Conservation (phyloP, 1,139 yeast species). For the Kodamaea anthophila region DNA sequence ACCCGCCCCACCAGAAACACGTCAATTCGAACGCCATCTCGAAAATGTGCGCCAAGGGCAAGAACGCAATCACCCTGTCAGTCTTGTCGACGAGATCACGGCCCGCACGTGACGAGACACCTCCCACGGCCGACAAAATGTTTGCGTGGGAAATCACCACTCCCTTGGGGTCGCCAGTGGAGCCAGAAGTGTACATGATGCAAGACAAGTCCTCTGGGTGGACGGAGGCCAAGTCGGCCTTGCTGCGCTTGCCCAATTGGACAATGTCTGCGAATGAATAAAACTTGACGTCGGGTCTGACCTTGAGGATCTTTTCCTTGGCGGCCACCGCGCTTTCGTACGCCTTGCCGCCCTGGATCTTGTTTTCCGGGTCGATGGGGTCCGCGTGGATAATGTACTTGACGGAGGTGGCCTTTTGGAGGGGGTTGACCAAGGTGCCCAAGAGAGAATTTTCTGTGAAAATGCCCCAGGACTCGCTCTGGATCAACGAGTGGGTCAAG, state of each 20-base stretch:
- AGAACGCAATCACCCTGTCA: conserved; percentile 78
- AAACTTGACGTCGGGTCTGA: conserved; percentile 74
- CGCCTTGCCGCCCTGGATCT: conserved; percentile 55
- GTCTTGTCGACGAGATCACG: conserved; percentile 43
- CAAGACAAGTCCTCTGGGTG: conserved; percentile 74
- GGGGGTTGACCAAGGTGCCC: conserved; percentile 61
- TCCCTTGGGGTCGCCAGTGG: conserved; percentile 97
- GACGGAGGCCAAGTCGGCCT: conserved; percentile 38
- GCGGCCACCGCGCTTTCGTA: conserved; percentile 54
- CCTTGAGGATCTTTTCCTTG: conserved; percentile 48
- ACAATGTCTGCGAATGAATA: conserved; percentile 61
- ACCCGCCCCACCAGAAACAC: conserved; percentile 83
- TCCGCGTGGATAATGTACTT: conserved; percentile 71
- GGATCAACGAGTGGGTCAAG: conserved; percentile 74
- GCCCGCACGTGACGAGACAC: conserved; percentile 63
- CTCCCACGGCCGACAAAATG: conserved; percentile 78
- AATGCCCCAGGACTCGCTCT: conserved; percentile 72
- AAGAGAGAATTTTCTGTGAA: conserved; percentile 79
- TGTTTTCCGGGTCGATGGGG: conserved; percentile 53
- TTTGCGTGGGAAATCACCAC: conserved; percentile 79
- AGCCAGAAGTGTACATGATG: conserved; percentile 98
- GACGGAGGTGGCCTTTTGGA: conserved; percentile 56
- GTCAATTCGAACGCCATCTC: conserved; percentile 84
- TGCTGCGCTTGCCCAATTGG: conserved; percentile 47
- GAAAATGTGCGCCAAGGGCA: conserved; percentile 94